Conservation (phyloP, 78 protist species). For the Dictyostelium firmibasis region DNA sequence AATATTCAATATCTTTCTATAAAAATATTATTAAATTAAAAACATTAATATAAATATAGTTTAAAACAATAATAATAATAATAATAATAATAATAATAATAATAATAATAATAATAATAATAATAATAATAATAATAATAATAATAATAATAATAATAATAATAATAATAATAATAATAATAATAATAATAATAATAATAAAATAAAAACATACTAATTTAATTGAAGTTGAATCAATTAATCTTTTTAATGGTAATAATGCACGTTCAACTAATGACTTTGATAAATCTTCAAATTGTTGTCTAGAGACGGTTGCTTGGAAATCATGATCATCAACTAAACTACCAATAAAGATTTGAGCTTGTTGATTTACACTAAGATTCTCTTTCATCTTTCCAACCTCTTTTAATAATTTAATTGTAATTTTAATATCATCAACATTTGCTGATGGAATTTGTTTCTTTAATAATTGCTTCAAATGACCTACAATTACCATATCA, state of each 20-base stretch:
- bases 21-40: neutral
- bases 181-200: too few species aligned
- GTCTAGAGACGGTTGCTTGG: constrained; percentile 43
- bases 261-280: constrained; percentile 68
- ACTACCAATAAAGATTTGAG: constrained; percentile 77
- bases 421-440: constrained; percentile 5
- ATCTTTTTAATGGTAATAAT: constrained; percentile 38
- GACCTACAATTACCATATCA: constrained; percentile 76
- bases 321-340: constrained; percentile 80
- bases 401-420: constrained; percentile 85
- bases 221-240: constrained; percentile 23
- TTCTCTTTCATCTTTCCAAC: constrained; percentile 84
- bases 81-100: too few species aligned
- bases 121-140: too few species aligned
- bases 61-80: too few species aligned
- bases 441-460: constrained; percentile 13
- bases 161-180: too few species aligned
- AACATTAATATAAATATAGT: neutral
- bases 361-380: constrained; percentile 85
- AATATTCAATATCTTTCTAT: constrained; percentile 30
- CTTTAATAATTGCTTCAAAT: constrained; percentile 38
- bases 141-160: too few species aligned
- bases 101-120: too few species aligned
- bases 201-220: neutral
- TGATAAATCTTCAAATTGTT: constrained; percentile 77